These are phyloP conservation scores for Gossypium turneri DNA, from an alignment of 345 rosid genomes.

Conservation along the genomic window DNA sequence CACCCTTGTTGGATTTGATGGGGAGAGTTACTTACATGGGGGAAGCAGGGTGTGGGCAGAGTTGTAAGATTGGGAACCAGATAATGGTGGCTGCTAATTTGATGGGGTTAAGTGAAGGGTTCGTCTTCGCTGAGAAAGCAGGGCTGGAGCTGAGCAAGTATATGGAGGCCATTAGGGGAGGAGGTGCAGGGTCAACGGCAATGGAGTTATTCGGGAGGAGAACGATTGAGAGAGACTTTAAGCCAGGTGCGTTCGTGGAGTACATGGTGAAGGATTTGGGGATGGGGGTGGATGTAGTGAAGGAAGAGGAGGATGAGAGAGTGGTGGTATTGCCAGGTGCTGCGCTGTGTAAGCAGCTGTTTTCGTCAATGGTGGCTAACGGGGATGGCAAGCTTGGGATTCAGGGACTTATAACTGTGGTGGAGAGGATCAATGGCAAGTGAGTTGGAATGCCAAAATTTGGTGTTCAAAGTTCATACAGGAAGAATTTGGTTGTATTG, in stretches of 20 bases:
- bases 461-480: neutral
- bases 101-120: constrained; percentile 71
- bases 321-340: constrained; percentile 57
- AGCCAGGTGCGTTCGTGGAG: constrained; percentile 69
- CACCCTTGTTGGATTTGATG: constrained; percentile 49
- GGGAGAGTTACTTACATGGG: constrained; percentile 69
- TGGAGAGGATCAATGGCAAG: constrained; percentile 67
- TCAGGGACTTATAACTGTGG: constrained; percentile 69
- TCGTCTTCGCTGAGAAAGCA: constrained; percentile 58
- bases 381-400: constrained; percentile 69
- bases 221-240: constrained; percentile 57
- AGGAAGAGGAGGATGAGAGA: constrained; percentile 39
- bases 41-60: constrained; percentile 68
- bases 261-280: constrained; percentile 89
- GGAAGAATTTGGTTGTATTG: neutral
- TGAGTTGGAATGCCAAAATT: neutral
- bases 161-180: constrained; percentile 48
- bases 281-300: constrained; percentile 56
- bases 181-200: constrained; percentile 62
- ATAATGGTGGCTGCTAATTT: constrained; percentile 63
- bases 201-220: constrained; percentile 72
- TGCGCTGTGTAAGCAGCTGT: constrained; percentile 70
- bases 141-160: constrained; percentile 56
- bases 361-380: constrained; percentile 74
- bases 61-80: constrained; percentile 77